Base-by-base conservation (phyloP, 257 asterid genomes). In the Echites panduratus region DNA sequence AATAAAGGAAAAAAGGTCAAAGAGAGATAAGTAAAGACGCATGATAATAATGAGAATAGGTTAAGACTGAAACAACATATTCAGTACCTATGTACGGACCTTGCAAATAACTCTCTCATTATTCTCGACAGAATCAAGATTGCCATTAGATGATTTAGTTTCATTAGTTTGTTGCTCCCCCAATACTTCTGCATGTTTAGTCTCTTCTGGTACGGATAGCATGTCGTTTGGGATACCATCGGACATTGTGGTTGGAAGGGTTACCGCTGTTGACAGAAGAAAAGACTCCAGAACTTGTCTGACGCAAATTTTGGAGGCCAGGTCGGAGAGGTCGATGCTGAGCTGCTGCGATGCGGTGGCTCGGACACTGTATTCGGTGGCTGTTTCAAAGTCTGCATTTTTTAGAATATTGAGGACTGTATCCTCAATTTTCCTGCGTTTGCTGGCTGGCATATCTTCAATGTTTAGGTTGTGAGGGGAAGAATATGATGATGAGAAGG, bases 291-390 rank as follows among this genome's bases (percentile, higher is more conserved):
- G 68, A 50, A 84, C 82, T 54, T 74, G 75, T 14, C 89, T 72
- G 64, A 86, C 80, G 67, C 80, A 80, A 19, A 48, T 75, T 32
- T 87, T 88, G 71, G 79, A 73, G 79, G 79, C 47, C 7, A 82
- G 40, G 69, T 69, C 78, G 70, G 89, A 83, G 24, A 89, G 83
- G 74, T 79, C 82, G 49, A 68, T 56, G 53, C 86, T 79, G 13
- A 90, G 85, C 49, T 73, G 84, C 19, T 65, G 70, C 4, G 90
- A 82, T 50, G 90, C 88, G 64, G 81, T 77, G 27, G 81, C 72
- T 32, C 91, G 90, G 73, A 90, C 82, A 74, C 77, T 68, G 49
- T 62, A 57, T 82, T 87, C 97, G 41, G 93, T 88, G 68, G 87
- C 77, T 1, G 88, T 82, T 80, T 89, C 97, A 75, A 84, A 61